Evolutionary conservation across 768 basidiomycete species (phyloP), one percentile per base, ranked within the genome.

Genomic region (Rhodotorula taiwanensis): DNA sequence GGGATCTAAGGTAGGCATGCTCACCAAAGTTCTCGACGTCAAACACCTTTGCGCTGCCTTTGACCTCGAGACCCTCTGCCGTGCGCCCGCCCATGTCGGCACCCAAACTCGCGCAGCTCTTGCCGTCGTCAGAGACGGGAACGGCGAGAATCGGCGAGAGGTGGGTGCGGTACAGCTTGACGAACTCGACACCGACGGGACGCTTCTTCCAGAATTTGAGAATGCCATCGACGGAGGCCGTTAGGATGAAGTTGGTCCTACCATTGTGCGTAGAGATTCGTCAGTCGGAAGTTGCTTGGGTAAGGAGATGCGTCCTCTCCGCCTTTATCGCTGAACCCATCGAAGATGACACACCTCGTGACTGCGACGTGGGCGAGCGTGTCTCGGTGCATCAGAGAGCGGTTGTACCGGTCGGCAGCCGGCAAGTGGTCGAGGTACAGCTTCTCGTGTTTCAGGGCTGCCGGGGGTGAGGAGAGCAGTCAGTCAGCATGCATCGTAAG

Each of bases 201-300:
- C 95, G 92, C 76, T 99, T 99, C 80, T 95, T 98, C 95, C 95
- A 99, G n/a, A 99, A 77, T 75, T 99, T 99, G 67, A 98, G 76
- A 76, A 92, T 87, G 4, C 95, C 95, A 74, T 98, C 95, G 15
- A 91, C 76, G 5, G 94, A 97, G 2, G 94, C 92, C 11, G 95
- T 99, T 52, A 99, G 81, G 47, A 98, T 73, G 73, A 97, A 99
- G 60, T 91, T 85, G 18, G 91, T 94, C 75, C 94, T 95, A 70
- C 7, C 9, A 34, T 25, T 1, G 8, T 16, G 27, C 10, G 21
- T 15, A 18, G 25, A 20, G 30, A 20, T 9, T 36, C 15, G 52
- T 36, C n/a, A 23, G 39, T 45, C 42, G 13, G 33, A 36, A 21
- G 11, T 23, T 48, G 14, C 15, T 39, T 36, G 69, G 18, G 45